phyloP scores from a whole-genome alignment of 306 rosid species.

The Prosopis cineraria region DNA sequence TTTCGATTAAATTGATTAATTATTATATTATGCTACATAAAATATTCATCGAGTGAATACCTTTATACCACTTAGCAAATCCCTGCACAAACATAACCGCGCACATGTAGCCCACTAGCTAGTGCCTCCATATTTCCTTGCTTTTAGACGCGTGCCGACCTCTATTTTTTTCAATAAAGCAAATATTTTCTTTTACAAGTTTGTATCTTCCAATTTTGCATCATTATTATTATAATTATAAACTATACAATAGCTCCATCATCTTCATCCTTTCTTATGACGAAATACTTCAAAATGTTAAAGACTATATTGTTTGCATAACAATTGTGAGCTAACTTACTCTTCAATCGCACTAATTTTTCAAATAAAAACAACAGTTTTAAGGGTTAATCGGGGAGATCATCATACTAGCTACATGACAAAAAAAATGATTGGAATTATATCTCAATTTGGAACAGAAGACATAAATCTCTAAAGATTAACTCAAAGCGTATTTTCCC shows the following conservation, averaged over 20 bases:
- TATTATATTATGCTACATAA: too few relatives aligned
- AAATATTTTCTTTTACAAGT: too few relatives aligned
- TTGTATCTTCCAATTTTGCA: too few relatives aligned
- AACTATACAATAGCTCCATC: not conserved
- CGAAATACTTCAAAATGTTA: not conserved
- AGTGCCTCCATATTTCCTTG: conserved; percentile 8
- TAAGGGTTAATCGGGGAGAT: not conserved
- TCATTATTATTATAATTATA: too few relatives aligned
- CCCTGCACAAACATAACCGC: conserved; percentile 12
- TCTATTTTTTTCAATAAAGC: not conserved
- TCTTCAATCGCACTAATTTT: not conserved
- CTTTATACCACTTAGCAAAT: too few relatives aligned
- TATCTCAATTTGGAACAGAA: not conserved
- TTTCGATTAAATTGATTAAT: too few relatives aligned
- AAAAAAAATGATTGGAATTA: not conserved
- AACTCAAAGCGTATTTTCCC: not conserved
- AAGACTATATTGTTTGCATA: not conserved
- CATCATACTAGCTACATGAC: not conserved
- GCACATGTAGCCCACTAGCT: conserved; percentile 38
- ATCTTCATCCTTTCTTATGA: not conserved
- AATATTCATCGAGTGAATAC: too few relatives aligned
- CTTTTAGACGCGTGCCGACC: conserved; percentile 5
- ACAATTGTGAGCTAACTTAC: not conserved
- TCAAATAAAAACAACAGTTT: not conserved
- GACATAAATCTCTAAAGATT: not conserved